These are phyloP conservation scores for Plasmodium berghei DNA, from an alignment of 169 alveolate species.

Conservation along the genomic window DNA sequence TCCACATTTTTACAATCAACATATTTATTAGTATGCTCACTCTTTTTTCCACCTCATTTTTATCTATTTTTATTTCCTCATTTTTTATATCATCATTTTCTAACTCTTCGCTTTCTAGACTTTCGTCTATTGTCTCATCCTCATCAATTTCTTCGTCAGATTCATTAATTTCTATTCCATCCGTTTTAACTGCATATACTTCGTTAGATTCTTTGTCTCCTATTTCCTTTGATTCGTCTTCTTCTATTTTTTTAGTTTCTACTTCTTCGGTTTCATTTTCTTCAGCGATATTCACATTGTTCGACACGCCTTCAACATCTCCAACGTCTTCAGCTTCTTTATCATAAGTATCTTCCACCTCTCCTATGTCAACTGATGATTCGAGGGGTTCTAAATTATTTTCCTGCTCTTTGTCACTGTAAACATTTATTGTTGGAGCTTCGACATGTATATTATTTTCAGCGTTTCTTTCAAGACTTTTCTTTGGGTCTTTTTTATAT, in stretches of 20 bases:
- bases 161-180: neutral
- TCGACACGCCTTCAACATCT: neutral
- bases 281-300: neutral
- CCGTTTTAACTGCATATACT: neutral
- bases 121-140: neutral
- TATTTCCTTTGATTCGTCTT: neutral
- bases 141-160: neutral
- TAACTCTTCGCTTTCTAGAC: slow-evolving; percentile 25
- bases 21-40: slow-evolving; percentile 90
- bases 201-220: neutral
- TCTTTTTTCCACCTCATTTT: slow-evolving; percentile 85
- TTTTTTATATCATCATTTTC: slow-evolving; percentile 78
- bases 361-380: slow-evolving; percentile 67
- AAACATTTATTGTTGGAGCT: neutral
- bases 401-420: slow-evolving; percentile 56
- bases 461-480: slow-evolving; percentile 26
- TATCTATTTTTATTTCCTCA: slow-evolving; percentile 86
- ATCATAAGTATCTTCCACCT: slow-evolving; percentile 38
- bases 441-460: neutral
- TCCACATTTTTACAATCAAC: slow-evolving; percentile 92
- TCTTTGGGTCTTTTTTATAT: neutral
- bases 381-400: slow-evolving; percentile 50
- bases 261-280: neutral
- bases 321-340: slow-evolving; percentile 40
- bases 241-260: neutral